Evolutionary conservation across 1,284 basidiomycete genomes (phyloP).

Genomic region (Cutaneotrichosporon curvatum): DNA sequence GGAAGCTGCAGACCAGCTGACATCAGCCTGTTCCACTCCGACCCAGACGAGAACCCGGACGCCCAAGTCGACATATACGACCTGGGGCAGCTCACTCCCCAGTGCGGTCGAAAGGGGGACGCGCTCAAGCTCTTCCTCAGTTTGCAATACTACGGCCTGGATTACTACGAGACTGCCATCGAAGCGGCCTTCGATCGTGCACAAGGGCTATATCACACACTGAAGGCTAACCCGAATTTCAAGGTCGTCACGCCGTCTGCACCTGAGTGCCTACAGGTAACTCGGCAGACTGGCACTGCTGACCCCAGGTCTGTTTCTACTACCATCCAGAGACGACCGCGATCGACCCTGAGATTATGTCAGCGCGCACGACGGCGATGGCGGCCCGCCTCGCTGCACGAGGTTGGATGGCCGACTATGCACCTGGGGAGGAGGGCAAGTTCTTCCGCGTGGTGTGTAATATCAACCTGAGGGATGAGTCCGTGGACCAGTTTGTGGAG

Average conservation of each 20-base stretch:
- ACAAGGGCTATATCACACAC: conserved; percentile 13
- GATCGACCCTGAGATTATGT: conserved; percentile 3
- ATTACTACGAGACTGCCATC: conserved; percentile 33
- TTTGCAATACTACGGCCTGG: conserved; percentile 42
- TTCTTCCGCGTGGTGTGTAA: conserved; percentile 24
- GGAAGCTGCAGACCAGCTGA: background rate
- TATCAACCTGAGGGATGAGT: conserved; percentile 10
- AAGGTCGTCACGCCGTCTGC: conserved; percentile 15
- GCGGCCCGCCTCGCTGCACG: conserved; percentile 11
- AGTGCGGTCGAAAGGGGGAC: conserved; percentile 45
- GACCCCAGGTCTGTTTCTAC: conserved; percentile 26
- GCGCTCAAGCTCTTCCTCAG: conserved; percentile 46
- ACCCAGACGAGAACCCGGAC: conserved; percentile 19
- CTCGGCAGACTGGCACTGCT: background rate
- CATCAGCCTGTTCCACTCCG: conserved; percentile 42
- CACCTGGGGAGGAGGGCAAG: conserved; percentile 24
- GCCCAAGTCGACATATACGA: conserved; percentile 23
- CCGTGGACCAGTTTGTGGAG: conserved; percentile 10
- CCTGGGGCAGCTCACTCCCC: conserved; percentile 31
- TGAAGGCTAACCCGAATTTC: conserved; percentile 7
- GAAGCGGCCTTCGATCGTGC: conserved; percentile 27
- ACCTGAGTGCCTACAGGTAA: conserved; percentile 19
- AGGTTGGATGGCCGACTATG: conserved; percentile 32
- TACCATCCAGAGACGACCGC: conserved; percentile 10
- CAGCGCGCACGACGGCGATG: conserved; percentile 18